A percentile compares a stretch with the other conserved stretches of the same genome.
Evolutionary conservation across 768 basidiomycete genomes (phyloP).

Genomic region (Naganishia friedmannii): DNA sequence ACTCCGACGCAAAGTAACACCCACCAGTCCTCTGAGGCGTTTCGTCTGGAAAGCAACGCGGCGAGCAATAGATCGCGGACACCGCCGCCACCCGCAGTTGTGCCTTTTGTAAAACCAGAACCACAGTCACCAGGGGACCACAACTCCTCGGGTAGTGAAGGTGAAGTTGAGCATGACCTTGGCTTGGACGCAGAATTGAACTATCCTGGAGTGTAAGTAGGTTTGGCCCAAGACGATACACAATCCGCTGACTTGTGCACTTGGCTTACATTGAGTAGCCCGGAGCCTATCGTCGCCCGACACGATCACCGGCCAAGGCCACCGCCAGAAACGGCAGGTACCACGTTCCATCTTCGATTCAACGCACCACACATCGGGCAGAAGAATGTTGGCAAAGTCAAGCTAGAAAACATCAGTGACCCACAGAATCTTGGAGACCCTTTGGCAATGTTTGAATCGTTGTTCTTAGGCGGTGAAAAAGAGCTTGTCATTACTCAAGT

Average conservation of each 20-base stretch:
- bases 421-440: constrained; percentile 1
- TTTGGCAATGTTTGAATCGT: constrained; percentile 22
- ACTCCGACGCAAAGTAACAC: neutral
- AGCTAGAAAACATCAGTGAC: constrained; percentile 17
- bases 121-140: neutral
- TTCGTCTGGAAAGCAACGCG: too few species aligned
- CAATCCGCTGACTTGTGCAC: neutral
- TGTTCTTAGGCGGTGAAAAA: constrained; percentile 16
- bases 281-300: neutral
- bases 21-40: neutral
- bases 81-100: neutral
- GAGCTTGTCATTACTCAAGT: constrained; percentile 6
- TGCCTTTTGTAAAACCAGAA: neutral
- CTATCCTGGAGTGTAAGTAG: neutral
- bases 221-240: neutral
- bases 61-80: neutral
- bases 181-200: constrained; percentile 13
- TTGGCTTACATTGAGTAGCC: neutral
- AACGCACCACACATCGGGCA: constrained; percentile 6
- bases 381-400: constrained; percentile 13
- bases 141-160: constrained; percentile 13
- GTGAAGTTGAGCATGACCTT: constrained; percentile 23
- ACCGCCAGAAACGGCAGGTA: neutral
- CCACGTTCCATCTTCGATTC: constrained; percentile 16
- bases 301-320: neutral